Evolutionary conservation across 805 yeast genomes (phyloP).

Genomic region (Hanseniaspora osmophila): DNA sequence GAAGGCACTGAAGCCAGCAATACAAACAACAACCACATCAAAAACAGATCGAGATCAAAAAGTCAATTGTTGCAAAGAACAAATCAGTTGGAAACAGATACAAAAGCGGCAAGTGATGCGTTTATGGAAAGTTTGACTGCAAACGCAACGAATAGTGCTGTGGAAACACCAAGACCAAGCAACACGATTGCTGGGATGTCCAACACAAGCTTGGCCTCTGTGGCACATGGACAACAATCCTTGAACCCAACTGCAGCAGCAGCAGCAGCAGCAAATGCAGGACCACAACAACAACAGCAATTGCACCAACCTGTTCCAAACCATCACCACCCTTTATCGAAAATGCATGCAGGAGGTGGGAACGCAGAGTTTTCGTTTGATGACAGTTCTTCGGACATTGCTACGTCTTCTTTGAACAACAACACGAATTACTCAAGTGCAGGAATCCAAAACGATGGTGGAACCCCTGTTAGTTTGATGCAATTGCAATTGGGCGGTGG

Average conservation of each 20-base stretch:
- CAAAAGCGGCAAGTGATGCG: conserved; percentile 15
- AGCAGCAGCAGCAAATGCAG: neutral
- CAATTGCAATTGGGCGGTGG: neutral
- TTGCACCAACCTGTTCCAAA: neutral
- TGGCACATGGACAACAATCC: neutral
- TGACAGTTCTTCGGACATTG: neutral
- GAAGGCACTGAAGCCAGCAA: too few relatives aligned
- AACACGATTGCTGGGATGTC: neutral
- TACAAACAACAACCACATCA: neutral
- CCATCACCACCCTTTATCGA: neutral
- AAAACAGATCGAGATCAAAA: neutral
- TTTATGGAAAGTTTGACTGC: conserved; percentile 26
- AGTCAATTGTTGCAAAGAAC: neutral
- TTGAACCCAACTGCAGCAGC: neutral
- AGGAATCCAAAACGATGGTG: neutral
- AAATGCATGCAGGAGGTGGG: neutral
- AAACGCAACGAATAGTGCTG: conserved; percentile 13
- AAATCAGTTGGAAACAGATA: neutral
- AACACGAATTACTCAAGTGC: too few relatives aligned
- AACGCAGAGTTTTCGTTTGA: neutral
- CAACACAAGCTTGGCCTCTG: neutral
- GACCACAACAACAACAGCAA: neutral
- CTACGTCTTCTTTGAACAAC: neutral
- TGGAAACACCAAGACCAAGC: conserved; percentile 1
- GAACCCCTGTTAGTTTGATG: neutral